Conservation (phyloP, 768 basidiomycete species). For the Cystobasidium onofrii region DNA sequence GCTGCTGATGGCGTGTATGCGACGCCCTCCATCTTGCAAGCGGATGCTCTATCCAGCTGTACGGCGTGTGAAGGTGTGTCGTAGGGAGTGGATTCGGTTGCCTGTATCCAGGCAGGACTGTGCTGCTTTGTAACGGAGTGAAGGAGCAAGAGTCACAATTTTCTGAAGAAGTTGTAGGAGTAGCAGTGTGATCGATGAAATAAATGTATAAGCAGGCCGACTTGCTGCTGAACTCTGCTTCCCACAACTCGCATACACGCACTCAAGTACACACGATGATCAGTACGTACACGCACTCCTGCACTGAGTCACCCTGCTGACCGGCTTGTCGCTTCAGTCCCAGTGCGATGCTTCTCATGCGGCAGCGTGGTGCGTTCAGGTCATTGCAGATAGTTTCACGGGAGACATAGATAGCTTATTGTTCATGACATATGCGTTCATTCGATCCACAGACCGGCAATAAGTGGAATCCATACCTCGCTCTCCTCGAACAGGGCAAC, state of each 20-base stretch:
- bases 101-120: too few species aligned
- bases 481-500: conserved; percentile 23
- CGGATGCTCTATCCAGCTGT: too few species aligned
- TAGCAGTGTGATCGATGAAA: neutral
- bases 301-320: neutral
- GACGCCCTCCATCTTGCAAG: conserved; percentile 7
- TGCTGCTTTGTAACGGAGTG: neutral
- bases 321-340: neutral
- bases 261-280: neutral
- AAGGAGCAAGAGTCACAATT: neutral
- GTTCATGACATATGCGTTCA: too few species aligned
- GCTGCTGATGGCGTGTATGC: conserved; percentile 16
- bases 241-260: neutral
- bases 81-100: too few species aligned
- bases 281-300: neutral
- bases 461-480: conserved; percentile 30
- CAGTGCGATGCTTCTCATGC: conserved; percentile 30
- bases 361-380: conserved; percentile 25
- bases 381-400: too few species aligned
- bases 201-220: neutral
- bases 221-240: neutral
- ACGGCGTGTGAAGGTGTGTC: too few species aligned
- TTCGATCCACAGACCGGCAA: conserved; percentile 17
- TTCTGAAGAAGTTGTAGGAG: neutral
- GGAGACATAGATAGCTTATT: too few species aligned